Evolutionary conservation across 768 basidiomycete genomes (phyloP), one percentile per base, ranked within the genome.

Genomic region (Auriscalpium microsporum): DNA sequence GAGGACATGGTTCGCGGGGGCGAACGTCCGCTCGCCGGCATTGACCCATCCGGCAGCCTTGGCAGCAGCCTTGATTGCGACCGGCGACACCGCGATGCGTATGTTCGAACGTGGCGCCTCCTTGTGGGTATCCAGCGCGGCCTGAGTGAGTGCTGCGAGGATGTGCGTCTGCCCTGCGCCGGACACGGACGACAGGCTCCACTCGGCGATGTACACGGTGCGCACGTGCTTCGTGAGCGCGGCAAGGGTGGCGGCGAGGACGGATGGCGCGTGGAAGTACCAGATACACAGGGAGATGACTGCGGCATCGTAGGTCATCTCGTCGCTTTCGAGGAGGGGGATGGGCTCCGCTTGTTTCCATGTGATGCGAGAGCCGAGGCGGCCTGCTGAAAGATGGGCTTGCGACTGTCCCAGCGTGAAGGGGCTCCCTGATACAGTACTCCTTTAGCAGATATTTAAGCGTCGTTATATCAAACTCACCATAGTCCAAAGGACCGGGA

Each of bases 381-480:
- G 59, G 14, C 61, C 59, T 2, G 64, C 54, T 7, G 62, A 66
- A 48, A 74, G 58, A 53, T 68, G 65, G 2, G 59, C 58, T 47
- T 75, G 74, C 1, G 74, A 71, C 55, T 76, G 61, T 3, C 65
- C 68, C 23, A 75, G 67, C 10, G 71, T 75, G 54, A 54, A 69
- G 1, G 73, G 72, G 2, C 61, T 53, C 51, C 72, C 71, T 73
- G 48, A 28, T 36, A n/a, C 34, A 9, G 34, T 14, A 42, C 10
- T 47, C 37, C 35, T 23, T 59, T 7, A 49, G 19, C n/a, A 11
- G 45, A 21, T 46, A 13, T 45, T 9, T 13, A 28, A 35, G 10
- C 14, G 3, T 17, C n/a, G 1, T 44, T 8, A 33, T 19, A 4
- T 19, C 21, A 21, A 21, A 58, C 65, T 23, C 23, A 70, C 73